Evolutionary conservation across 2,329 filamentous ascomycete species (phyloP).

Genomic region (Balansia obtecta): DNA sequence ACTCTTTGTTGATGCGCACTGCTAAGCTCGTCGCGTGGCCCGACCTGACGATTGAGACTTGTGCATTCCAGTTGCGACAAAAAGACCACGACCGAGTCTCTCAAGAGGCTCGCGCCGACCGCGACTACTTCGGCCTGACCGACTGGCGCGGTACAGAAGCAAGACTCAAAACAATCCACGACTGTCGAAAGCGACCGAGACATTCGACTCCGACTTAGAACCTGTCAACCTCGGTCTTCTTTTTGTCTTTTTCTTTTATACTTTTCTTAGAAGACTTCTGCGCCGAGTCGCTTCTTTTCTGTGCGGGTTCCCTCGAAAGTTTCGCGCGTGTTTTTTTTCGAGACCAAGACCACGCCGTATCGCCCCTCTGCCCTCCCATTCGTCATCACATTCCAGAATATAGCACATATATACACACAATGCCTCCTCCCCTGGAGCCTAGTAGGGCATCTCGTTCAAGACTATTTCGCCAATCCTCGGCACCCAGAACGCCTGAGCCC

Average conservation of each 20-base stretch:
- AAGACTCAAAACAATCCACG: neutral
- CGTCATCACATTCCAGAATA: constrained; percentile 11
- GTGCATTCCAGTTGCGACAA: constrained; percentile 6
- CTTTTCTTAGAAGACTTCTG: neutral
- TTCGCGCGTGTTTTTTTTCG: constrained; percentile 6
- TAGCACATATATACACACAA: constrained; percentile 15
- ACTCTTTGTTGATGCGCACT: constrained; percentile 3
- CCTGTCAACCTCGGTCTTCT: neutral
- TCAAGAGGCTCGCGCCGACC: neutral
- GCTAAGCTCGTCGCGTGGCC: constrained; percentile 3
- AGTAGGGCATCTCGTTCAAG: constrained; percentile 31
- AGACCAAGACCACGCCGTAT: neutral
- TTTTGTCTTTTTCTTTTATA: neutral
- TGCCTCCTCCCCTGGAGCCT: constrained; percentile 35
- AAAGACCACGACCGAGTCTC: neutral
- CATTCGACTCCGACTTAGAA: neutral
- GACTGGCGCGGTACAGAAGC: neutral
- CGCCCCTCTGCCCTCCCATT: neutral
- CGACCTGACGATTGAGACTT: constrained; percentile 5
- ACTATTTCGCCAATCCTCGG: constrained; percentile 26
- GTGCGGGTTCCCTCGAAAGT: constrained; percentile 7
- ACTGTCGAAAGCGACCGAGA: neutral
- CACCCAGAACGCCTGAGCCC: constrained; percentile 42
- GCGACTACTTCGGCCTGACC: neutral
- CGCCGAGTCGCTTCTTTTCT: constrained; percentile 1